These are phyloP conservation scores for Rhizopogon sp. DNA, from an alignment of 768 basidiomycete species.

Conservation along the genomic window DNA sequence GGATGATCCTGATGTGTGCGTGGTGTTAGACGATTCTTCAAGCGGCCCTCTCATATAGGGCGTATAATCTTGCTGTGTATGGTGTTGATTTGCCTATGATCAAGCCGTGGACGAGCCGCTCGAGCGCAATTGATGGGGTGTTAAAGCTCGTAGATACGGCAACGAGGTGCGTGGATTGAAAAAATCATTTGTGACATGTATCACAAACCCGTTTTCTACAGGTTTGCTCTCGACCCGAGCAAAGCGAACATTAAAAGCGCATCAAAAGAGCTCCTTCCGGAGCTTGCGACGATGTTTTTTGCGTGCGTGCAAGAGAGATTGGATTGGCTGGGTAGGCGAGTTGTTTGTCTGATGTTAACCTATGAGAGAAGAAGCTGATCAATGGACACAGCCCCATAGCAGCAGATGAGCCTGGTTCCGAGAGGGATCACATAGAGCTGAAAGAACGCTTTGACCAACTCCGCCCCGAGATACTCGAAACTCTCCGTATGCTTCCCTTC, in stretches of 20 bases:
- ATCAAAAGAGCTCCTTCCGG: slow-evolving; percentile 47
- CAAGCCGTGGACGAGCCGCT: slow-evolving; percentile 80
- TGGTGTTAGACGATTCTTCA: slow-evolving; percentile 57
- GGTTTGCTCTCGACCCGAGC: not conserved
- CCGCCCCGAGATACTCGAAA: slow-evolving; percentile 73
- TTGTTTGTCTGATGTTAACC: not conserved
- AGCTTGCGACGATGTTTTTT: slow-evolving; percentile 60
- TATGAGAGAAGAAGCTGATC: not conserved
- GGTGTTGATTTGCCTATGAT: slow-evolving; percentile 67
- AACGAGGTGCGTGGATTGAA: slow-evolving; percentile 21
- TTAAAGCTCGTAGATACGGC: slow-evolving; percentile 69
- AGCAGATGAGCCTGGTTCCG: slow-evolving; percentile 41
- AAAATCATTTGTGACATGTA: not conserved
- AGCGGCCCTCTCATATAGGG: slow-evolving; percentile 72
- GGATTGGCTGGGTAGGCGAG: slow-evolving; percentile 61
- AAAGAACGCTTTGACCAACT: slow-evolving; percentile 64
- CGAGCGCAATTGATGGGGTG: slow-evolving; percentile 61
- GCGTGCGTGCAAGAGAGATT: slow-evolving; percentile 63
- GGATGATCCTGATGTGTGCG: not conserved
- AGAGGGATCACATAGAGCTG: slow-evolving; percentile 55
- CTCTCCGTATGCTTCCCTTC: slow-evolving; percentile 55
- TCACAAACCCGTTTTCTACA: not conserved
- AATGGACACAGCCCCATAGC: slow-evolving; percentile 35
- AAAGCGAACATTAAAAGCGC: not conserved
- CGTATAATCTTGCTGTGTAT: slow-evolving; percentile 68